phyloP scores from a whole-genome alignment of 2,329 filamentous ascomycete species.

The Nemania sp. region DNA sequence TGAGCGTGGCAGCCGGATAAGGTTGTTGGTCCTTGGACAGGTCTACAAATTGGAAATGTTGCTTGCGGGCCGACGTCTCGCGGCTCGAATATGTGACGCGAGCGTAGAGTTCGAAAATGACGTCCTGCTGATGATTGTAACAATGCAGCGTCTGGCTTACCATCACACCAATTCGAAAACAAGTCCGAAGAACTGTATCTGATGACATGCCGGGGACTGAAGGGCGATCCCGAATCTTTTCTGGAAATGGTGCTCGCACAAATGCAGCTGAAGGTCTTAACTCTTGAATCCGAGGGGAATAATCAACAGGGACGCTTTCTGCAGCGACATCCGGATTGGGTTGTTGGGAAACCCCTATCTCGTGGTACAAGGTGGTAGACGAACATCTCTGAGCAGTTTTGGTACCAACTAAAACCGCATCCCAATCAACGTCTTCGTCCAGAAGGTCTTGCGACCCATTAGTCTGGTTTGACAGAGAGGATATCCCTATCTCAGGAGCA shows the following conservation, averaged over 20 bases:
- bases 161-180: conserved; percentile 67
- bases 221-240: conserved; percentile 53
- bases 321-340: neutral
- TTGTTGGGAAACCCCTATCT: neutral
- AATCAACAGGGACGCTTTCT: too few species aligned
- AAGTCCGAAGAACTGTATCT: conserved; percentile 55
- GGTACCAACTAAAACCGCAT: conserved; percentile 34
- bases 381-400: conserved; percentile 19
- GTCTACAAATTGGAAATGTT: conserved; percentile 67
- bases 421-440: conserved; percentile 48
- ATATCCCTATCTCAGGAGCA: neutral
- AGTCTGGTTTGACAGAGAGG: neutral
- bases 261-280: conserved; percentile 46
- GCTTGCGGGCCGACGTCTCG: conserved; percentile 52
- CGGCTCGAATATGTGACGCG: conserved; percentile 61
- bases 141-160: conserved; percentile 48
- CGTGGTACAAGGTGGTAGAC: conserved; percentile 8
- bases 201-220: conserved; percentile 56
- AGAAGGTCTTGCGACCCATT: conserved; percentile 37
- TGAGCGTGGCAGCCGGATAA: conserved; percentile 41
- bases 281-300: too few species aligned
- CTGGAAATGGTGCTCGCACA: conserved; percentile 55
- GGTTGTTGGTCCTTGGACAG: conserved; percentile 62
- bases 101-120: conserved; percentile 65
- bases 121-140: conserved; percentile 41